Evolutionary conservation across 2,329 filamentous ascomycete genomes (phyloP), one percentile per base, ranked within the genome.

Genomic region (Apiospora sp.): DNA sequence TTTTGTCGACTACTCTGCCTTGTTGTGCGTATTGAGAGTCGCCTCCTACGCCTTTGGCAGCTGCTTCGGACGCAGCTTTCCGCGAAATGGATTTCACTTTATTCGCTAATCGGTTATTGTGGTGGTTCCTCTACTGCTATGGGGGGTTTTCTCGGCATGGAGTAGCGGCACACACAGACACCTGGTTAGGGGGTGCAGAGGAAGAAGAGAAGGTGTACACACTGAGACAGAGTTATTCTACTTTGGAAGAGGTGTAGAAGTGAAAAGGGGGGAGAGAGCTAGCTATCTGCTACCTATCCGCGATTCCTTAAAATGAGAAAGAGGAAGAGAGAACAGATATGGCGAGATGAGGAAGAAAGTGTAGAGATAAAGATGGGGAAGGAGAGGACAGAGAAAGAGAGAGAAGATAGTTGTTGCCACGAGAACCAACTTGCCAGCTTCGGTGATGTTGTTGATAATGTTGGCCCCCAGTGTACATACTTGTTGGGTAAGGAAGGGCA

Each of bases 371-470:
- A 37, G 19, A 13, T 10, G 37, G 54, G 19, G 3, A 16, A 4
- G 34, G 54, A 16, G 7, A 22, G 6, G 4, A 34, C 16, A 22
- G 30, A 49, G 54, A 12, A 16, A 37, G 54, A 37, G 46, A 34
- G 54, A 37, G 51, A 58, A 58, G 27, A 61, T 61, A 61, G 54
- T 37, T 61, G 54, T 61, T 61, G 54, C 54, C 54, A 61, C 22
- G 30, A 34, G 34, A 61, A 19, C 54, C 54, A 37, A 30, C 30
- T 19, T 19, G 19, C 30, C 54, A n/a, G 16, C 54, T 34, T 37
- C 30, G 54, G 46, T 49, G 19, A 22, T 22, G 54, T 61, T 37
- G 30, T n/a, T n/a, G 54, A 30, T 16, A 30, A 30, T 30, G 27
- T 30, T 30, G 8, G 8, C 27, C 54, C 54, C 16, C 54, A 34